phyloP scores from a whole-genome alignment of 2,329 filamentous ascomycete species.

The Colletotrichum sp. region DNA sequence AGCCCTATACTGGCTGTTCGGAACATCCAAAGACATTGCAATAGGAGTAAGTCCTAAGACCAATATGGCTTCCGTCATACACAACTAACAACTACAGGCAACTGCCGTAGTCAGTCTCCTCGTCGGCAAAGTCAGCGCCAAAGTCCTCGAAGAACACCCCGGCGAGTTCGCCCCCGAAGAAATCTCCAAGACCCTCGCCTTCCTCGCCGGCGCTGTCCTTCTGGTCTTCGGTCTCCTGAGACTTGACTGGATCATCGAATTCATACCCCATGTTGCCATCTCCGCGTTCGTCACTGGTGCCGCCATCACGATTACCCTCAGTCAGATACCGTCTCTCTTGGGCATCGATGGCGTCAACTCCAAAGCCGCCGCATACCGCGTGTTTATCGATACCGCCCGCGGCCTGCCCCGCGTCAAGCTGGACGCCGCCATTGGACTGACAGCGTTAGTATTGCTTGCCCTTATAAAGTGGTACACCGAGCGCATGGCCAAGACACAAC shows the following conservation, averaged over 20 bases:
- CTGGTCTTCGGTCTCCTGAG: conserved; percentile 54
- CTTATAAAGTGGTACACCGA: conserved; percentile 59
- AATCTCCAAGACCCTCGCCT: conserved; percentile 52
- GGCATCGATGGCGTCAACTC: conserved; percentile 57
- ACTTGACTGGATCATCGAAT: conserved; percentile 59
- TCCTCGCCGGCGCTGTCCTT: conserved; percentile 55
- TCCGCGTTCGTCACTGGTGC: conserved; percentile 62
- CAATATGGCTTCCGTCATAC: no score
- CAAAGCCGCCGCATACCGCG: conserved; percentile 49
- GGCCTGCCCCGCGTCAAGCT: conserved; percentile 55
- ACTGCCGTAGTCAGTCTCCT: conserved; percentile 58
- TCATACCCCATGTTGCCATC: conserved; percentile 58
- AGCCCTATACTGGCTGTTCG: conserved; percentile 82
- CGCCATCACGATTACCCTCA: conserved; percentile 53
- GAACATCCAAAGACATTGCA: conserved; percentile 84
- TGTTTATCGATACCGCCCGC: conserved; percentile 58
- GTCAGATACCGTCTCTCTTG: conserved; percentile 56
- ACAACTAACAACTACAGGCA: conserved; percentile 49
- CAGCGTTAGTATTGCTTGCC: conserved; percentile 72
- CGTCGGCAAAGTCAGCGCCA: conserved; percentile 49
- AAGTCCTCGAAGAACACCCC: conserved; percentile 38
- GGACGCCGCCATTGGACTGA: conserved; percentile 77
- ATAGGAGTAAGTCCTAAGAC: conserved; percentile 59
- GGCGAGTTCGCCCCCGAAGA: conserved; percentile 30
- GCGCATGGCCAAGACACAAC: conserved; percentile 64